phyloP scores from a whole-genome alignment of 768 basidiomycete species.

The Leccinum arenicola region DNA sequence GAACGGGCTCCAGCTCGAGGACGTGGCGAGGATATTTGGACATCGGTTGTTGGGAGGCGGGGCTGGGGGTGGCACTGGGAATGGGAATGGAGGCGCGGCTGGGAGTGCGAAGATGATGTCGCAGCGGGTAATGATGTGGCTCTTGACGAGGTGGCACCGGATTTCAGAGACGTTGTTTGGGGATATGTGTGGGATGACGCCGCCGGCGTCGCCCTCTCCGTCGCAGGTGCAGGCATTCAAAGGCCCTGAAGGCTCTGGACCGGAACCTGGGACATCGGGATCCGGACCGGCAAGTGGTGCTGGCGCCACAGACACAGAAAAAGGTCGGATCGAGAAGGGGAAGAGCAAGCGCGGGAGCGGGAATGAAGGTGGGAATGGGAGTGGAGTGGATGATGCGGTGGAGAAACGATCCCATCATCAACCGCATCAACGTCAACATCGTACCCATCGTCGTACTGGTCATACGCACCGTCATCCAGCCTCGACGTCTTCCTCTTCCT shows the following conservation, averaged over 20 bases:
- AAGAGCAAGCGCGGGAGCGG: slow-evolving; percentile 3
- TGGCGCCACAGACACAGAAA: no score
- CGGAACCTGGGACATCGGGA: no score
- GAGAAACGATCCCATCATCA: not conserved
- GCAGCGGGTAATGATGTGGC: slow-evolving; percentile 34
- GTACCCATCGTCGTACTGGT: not conserved
- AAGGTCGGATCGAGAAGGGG: slow-evolving; percentile 17
- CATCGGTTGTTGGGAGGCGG: slow-evolving; percentile 31
- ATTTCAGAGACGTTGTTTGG: slow-evolving; percentile 26
- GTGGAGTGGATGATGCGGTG: not conserved
- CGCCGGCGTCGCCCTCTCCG: slow-evolving; percentile 9
- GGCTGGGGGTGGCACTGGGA: no score
- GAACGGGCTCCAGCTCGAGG: slow-evolving; percentile 45
- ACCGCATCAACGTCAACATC: not conserved
- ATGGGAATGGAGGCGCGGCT: no score
- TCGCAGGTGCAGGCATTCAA: no score
- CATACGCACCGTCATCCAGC: not conserved
- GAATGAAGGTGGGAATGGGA: not conserved
- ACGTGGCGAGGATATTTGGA: slow-evolving; percentile 47
- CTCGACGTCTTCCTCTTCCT: slow-evolving; percentile 20
- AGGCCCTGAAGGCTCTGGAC: not conserved
- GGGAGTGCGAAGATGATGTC: slow-evolving; percentile 8
- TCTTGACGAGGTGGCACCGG: slow-evolving; percentile 27
- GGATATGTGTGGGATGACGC: slow-evolving; percentile 25
- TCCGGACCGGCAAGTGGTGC: no score